Percentiles rank a stretch among this genome's conserved stretches.
Evolutionary conservation across 164 flowering plant species (phyloP).

Genomic region (Liquidambar formosana): DNA sequence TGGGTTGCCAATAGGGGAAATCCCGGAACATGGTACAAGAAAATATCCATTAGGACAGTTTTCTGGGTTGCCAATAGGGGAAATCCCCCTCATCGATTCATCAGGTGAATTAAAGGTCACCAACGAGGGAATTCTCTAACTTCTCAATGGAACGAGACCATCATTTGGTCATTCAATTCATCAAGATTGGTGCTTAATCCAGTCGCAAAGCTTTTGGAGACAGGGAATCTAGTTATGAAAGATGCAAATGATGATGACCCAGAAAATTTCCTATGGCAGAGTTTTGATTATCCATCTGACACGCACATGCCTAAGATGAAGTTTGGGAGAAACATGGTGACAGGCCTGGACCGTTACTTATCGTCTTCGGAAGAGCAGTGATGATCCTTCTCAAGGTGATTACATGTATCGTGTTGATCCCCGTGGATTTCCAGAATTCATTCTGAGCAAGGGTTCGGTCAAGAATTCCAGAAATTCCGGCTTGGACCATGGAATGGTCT

Average conservation of each 20-base stretch:
- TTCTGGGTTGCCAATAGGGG: no score
- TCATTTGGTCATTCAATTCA: slow-evolving; percentile 28
- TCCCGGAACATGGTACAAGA: no score
- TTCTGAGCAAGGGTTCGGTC: slow-evolving; percentile 8
- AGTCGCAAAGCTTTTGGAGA: slow-evolving; percentile 23
- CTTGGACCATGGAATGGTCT: slow-evolving; percentile 38
- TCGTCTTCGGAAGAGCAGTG: slow-evolving; percentile 37
- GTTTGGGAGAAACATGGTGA: slow-evolving; percentile 29
- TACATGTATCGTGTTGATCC: slow-evolving; percentile 20
- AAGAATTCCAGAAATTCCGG: slow-evolving; percentile 14
- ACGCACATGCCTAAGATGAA: slow-evolving; percentile 39
- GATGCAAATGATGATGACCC: slow-evolving; percentile 8
- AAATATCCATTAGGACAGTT: no score
- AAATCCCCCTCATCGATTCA: slow-evolving; percentile 24
- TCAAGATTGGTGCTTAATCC: slow-evolving; percentile 12
- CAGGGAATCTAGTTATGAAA: slow-evolving; percentile 32
- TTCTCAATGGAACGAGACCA: slow-evolving; percentile 3
- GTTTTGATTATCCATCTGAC: slow-evolving; percentile 34
- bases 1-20: slow-evolving; percentile 53
- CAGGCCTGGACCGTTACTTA: slow-evolving; percentile 16
- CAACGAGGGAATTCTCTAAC: slow-evolving; percentile 4
- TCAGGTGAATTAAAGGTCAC: slow-evolving; percentile 19
- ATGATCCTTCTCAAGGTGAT: slow-evolving; percentile 40
- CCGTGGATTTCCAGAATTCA: slow-evolving; percentile 26
- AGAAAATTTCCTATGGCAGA: slow-evolving; percentile 28